Evolutionary conservation across 148 eudicot species (phyloP), one percentile per base, ranked within the genome.

Genomic region (Diospyros kaki): DNA sequence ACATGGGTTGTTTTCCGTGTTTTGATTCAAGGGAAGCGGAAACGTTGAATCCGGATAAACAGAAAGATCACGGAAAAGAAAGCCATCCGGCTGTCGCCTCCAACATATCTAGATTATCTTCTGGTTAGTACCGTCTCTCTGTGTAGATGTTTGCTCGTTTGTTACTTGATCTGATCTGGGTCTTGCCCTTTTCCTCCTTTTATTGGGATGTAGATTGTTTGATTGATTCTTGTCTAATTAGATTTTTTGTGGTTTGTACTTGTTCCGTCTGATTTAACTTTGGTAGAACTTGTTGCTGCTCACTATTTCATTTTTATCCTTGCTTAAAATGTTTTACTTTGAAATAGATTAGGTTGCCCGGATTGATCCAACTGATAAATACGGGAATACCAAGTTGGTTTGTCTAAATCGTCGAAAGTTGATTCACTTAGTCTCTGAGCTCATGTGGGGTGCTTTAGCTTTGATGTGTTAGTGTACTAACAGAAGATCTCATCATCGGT

Each of bases 11-110:
- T 63, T 89, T 89, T 73, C 86, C 97, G 3, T 92, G 97, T 76
- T 92, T 92, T 77, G 94, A 92, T 77, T 92, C 97, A n/a, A 90
- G 79, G 66, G 94, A 89, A 51, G 94, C 84, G 79, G 87, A 92
- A 53, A 79, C 84, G 71, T 74, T 87, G 50, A 90, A 90, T 82
- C 88, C 87, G 59, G 64, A 76, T 15, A 83, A 76, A 44, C 88
- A 77, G 0, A 75, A 74, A 17, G 85, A 83, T 85, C 79, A 88
- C 82, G 83, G 75, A 53, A 83, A 83, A 53, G 83, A 86, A 66
- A 64, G 67, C 5, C 78, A 80, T n/a, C 80, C 84, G 50, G 10
- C 74, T 71, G 58, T 78, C 41, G 81, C 86, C 69, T 79, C 88
- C 71, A 89, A 87, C 75, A 82, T 91, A 75, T 86, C 96, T 58